Conservation (phyloP, 163 green algal genomes). For the Chloromonas sp. region DNA sequence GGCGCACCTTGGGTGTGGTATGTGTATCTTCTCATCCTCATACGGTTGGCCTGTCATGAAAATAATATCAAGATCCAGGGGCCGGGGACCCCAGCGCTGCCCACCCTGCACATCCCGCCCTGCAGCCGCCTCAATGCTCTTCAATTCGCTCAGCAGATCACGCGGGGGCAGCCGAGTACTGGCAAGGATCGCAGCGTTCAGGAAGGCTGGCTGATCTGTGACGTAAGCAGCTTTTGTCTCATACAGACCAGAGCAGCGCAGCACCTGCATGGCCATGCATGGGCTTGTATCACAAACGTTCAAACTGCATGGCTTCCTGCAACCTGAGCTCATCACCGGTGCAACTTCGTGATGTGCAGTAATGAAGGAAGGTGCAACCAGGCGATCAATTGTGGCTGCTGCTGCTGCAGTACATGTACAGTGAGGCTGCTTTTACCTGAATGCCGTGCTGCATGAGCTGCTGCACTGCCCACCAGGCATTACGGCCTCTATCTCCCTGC, state of each 20-base stretch:
- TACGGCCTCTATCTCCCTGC: conserved; percentile 31
- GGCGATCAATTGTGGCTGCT: too few species aligned
- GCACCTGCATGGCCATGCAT: conserved; percentile 11
- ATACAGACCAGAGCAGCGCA: conserved; percentile 30
- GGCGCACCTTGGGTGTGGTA: conserved; percentile 82
- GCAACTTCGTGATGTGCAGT: neutral
- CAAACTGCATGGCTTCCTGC: too few species aligned
- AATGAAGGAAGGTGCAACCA: neutral
- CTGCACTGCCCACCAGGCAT: conserved; percentile 20
- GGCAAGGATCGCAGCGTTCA: conserved; percentile 79
- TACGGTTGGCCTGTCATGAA: conserved; percentile 69
- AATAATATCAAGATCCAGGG: conserved; percentile 95
- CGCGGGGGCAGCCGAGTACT: conserved; percentile 49
- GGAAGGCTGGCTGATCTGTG: conserved; percentile 79
- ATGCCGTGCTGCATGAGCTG: conserved; percentile 26
- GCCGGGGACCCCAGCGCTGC: conserved; percentile 72
- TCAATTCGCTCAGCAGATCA: conserved; percentile 45
- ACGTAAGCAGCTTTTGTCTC: conserved; percentile 55
- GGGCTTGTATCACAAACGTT: too few species aligned
- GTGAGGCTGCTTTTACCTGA: conserved; percentile 21
- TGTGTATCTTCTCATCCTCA: conserved; percentile 43
- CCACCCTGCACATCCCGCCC: conserved; percentile 18
- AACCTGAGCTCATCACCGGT: too few species aligned
- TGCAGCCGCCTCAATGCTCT: neutral
- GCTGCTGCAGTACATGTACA: neutral